These are phyloP conservation scores for Fraxinus nigra DNA, from an alignment of 305 asterid genomes.

Conservation along the genomic window DNA sequence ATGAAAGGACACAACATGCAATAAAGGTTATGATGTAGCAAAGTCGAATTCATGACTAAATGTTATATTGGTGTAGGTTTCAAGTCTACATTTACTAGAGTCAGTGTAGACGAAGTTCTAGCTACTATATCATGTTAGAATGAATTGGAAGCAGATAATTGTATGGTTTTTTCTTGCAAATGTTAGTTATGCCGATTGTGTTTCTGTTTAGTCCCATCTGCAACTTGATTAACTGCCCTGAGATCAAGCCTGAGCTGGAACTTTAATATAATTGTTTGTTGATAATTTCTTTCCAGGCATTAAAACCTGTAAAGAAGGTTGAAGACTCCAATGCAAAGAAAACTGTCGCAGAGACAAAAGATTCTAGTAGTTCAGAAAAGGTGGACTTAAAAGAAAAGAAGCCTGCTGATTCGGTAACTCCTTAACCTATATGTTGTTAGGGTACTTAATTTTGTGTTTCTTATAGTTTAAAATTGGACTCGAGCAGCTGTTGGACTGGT, in stretches of 20 bases:
- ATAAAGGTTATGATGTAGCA: not conserved
- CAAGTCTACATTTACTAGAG: not conserved
- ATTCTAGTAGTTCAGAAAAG: conserved; percentile 23
- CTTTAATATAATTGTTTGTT: conserved; percentile 4
- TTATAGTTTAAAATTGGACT: not conserved
- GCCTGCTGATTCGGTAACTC: conserved; percentile 45
- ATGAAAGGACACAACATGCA: not conserved
- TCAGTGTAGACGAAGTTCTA: not conserved
- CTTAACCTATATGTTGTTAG: not conserved
- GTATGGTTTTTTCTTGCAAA: not conserved
- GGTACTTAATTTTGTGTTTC: not conserved
- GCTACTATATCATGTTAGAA: not conserved
- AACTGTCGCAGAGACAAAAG: conserved; percentile 43
- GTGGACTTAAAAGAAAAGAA: conserved; percentile 46
- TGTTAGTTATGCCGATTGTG: not conserved
- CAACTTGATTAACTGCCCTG: not conserved
- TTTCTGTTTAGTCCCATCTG: not conserved
- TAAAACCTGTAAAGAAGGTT: conserved; percentile 45
- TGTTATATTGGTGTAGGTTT: not conserved
- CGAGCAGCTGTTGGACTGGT: not conserved
- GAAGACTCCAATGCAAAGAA: conserved; percentile 59
- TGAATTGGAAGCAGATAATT: not conserved
- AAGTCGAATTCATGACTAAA: not conserved
- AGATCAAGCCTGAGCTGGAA: not conserved
- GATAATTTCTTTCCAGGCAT: conserved; percentile 31